Evolutionary conservation across 2,329 filamentous ascomycete genomes (phyloP), one percentile per base, ranked within the genome.

Genomic region (Fusarium bulbicola): DNA sequence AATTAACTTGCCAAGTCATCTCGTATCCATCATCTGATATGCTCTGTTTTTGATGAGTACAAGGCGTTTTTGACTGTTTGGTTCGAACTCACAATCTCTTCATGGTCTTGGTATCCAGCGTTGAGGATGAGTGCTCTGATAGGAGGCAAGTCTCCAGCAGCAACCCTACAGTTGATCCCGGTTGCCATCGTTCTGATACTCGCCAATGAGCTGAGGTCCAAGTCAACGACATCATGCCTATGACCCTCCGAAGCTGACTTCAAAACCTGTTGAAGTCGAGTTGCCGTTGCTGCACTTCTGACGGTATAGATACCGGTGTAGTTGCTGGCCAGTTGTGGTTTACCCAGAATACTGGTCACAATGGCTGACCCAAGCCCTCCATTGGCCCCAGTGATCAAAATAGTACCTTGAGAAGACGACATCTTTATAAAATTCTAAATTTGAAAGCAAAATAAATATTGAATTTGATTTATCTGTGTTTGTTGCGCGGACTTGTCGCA

Each of bases 101-200:
- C 58, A 8, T 73, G 60, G 6, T 81, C 79, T 26, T 78, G 75
- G 36, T 79, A 80, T 13, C 72, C 79, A 13, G 79, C 79, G 50
- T 80, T 80, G 49, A 85, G 79, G 16, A 85, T 80, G 9, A 86
- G 74, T 4, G 78, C 82, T 21, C 78, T 79, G 59, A 85, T 83
- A 1, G 78, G 82, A 12, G 83, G 82, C 30, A 84, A 72, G 4
- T 79, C 70, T n/a, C 80, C 80, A 21, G 68, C 64, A 9, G 79
- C 69, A 15, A 83, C 78, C 5, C 70, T 68, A 28, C 58, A 63
- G 64, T 82, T 82, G 62, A 82, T 78, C 24, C 73, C 67, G 7
- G 59, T 62, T 10, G 80, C 80, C 10, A 63, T 45, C 34, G 76
- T 63, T 39, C 77, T 79, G 24, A 82, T 75, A 47, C 70, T 76